phyloP scores from a whole-genome alignment of 345 rosid genomes.

The Moricandia moricandioides region DNA sequence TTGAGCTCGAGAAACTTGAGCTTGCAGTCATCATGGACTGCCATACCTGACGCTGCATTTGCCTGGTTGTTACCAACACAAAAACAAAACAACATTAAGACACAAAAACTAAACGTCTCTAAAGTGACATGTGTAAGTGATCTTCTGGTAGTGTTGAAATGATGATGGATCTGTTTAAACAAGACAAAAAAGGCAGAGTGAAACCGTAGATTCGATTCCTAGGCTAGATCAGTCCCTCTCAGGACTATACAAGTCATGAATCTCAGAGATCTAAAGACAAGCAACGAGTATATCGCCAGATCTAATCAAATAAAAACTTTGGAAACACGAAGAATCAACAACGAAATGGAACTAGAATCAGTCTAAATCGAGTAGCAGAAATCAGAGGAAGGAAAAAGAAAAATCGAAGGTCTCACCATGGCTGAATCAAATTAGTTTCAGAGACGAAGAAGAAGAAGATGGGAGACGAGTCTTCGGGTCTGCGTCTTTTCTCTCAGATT shows the following conservation, averaged over 20 bases:
- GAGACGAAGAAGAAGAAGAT: conserved; percentile 18
- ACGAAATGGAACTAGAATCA: conserved; percentile 23
- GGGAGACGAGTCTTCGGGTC: conserved; percentile 6
- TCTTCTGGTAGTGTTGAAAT: neutral
- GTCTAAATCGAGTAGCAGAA: neutral
- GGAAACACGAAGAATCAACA: conserved; percentile 4
- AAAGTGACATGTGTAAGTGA: no score
- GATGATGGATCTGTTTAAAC: neutral
- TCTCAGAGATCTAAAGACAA: conserved; percentile 36
- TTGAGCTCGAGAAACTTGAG: conserved; percentile 55
- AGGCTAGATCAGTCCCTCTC: conserved; percentile 12
- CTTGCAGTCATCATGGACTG: conserved; percentile 64
- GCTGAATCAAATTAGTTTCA: conserved; percentile 13
- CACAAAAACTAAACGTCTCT: neutral
- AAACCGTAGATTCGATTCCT: neutral
- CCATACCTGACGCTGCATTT: conserved; percentile 63
- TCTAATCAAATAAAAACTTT: conserved; percentile 4
- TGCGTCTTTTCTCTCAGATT: conserved; percentile 17
- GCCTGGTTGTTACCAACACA: conserved; percentile 35
- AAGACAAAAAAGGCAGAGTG: conserved; percentile 11
- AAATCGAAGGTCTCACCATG: conserved; percentile 37
- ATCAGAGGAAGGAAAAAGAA: neutral
- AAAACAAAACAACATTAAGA: neutral
- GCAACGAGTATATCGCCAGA: conserved; percentile 19
- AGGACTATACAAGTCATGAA: conserved; percentile 10